phyloP scores from a whole-genome alignment of 176 grass and related monocot genomes.

The Raddia distichophylla region DNA sequence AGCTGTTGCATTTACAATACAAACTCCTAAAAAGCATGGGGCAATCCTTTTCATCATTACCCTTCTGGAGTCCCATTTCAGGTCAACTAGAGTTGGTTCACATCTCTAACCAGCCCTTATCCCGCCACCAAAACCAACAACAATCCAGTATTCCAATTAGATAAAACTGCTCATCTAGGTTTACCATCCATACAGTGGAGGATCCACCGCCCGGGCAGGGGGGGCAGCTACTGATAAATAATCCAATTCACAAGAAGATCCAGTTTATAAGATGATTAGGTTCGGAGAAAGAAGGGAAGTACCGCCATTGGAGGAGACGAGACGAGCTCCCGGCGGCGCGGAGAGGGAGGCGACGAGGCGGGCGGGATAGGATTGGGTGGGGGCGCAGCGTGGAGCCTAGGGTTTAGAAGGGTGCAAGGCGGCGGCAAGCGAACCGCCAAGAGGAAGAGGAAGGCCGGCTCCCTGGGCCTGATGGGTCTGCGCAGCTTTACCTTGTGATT shows the following conservation, averaged over 20 bases:
- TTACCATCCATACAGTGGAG: neutral
- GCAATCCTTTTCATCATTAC: neutral
- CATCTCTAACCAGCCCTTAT: neutral
- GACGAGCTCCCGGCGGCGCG: neutral
- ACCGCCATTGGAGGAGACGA: conserved; percentile 50
- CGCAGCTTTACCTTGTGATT: neutral
- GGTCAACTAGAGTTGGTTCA: neutral
- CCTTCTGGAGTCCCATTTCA: neutral
- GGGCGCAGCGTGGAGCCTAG: too few relatives aligned
- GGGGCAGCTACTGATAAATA: too few relatives aligned
- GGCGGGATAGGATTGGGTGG: neutral
- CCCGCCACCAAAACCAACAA: too few relatives aligned
- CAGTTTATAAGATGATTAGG: neutral
- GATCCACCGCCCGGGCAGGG: too few relatives aligned
- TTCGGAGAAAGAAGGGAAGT: neutral
- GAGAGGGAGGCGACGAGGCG: conserved; percentile 1
- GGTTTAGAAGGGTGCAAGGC: neutral
- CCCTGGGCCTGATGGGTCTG: neutral
- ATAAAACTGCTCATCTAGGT: neutral
- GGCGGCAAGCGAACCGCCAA: neutral
- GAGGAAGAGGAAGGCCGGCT: neutral
- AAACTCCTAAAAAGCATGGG: neutral
- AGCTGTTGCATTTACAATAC: neutral
- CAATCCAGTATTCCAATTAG: neutral
- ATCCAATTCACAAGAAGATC: neutral